Evolutionary conservation across 257 asterid genomes (phyloP), one percentile per base, ranked within the genome.

Genomic region (Ophiorrhiza pumila): DNA sequence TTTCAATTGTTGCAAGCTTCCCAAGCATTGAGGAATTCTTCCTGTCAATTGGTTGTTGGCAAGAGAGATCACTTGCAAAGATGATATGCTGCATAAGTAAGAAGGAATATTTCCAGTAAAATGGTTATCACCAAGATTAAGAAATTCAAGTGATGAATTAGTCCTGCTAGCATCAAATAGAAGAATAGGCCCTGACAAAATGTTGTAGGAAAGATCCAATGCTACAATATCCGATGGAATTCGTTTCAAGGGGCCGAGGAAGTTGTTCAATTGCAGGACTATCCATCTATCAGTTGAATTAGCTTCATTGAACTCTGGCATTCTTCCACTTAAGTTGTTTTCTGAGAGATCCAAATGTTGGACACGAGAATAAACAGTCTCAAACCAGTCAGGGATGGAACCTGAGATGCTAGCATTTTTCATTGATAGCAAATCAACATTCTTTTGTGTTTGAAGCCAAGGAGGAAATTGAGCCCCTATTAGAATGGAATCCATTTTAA

Each of bases 141-240:
- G 71, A 27, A 6, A 1, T 13, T 0, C 23, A 15, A 67, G 15
- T 10, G 58, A 2, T 2, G 34, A 67, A 15, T 35, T 32, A 47
- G 7, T 46, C 9, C 27, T 23, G 7, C 13, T 29, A 27, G 10
- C 37, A 27, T 59, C 42, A 20, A 13, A 52, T 9, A 7, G 7
- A 1, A 72, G 74, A 31, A 62, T 18, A 1, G 22, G 23, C 32
- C 73, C 80, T 0, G 52, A 22, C 31, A 71, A 22, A 18, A 6
- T 55, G 46, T 77, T 77, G 23, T 46, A 31, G 20, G 81, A 71
- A 32, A 77, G 56, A 72, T 77, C 81, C 42, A 77, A 35, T 18
- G 5, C 17, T 4, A 41, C 68, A 29, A 14, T 8, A 35, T 56
- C 47, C 32, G 49, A 20, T 14, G 72, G 67, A 34, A 74, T 9